Conservation (phyloP, 306 rosid species). For the Senna siamea region DNA sequence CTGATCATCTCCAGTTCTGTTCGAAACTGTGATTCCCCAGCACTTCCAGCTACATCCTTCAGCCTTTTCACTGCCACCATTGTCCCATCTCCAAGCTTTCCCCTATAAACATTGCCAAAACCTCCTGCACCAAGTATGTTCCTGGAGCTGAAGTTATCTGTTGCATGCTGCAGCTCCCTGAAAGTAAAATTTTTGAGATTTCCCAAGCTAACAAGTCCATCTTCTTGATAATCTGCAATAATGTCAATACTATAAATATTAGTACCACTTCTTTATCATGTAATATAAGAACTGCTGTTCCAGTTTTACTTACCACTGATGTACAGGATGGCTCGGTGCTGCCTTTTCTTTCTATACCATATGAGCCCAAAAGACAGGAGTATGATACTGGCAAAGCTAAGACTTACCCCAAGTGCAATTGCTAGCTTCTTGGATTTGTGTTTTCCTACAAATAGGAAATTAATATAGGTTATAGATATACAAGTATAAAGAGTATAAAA, state of each 20-base stretch:
- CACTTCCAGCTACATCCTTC: slow-evolving; percentile 80
- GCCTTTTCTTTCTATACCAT: slow-evolving; percentile 71
- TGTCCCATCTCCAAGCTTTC: slow-evolving; percentile 81
- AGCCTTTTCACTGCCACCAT: slow-evolving; percentile 95
- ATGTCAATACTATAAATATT: slow-evolving; percentile 11
- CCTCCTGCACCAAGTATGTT: slow-evolving; percentile 96
- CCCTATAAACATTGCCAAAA: slow-evolving; percentile 90
- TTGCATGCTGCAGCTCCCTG: slow-evolving; percentile 85
- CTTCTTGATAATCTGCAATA: slow-evolving; percentile 72
- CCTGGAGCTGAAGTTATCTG: slow-evolving; percentile 76
- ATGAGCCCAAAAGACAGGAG: slow-evolving; percentile 58
- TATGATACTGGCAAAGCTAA: slow-evolving; percentile 62
- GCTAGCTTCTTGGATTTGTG: slow-evolving; percentile 70
- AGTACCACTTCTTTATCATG: neutral
- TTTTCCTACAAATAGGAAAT: slow-evolving; percentile 50
- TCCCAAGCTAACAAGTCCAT: slow-evolving; percentile 76
- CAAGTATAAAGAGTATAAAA: neutral
- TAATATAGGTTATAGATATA: no score
- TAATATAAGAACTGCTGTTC: slow-evolving; percentile 19
- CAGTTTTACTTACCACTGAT: slow-evolving; percentile 59
- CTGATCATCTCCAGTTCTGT: slow-evolving; percentile 98
- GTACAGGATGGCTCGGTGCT: slow-evolving; percentile 59
- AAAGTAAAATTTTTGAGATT: slow-evolving; percentile 79
- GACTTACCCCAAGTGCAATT: slow-evolving; percentile 81
- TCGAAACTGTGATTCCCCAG: slow-evolving; percentile 88